Percentiles rank a stretch among this genome's conserved stretches.
These are phyloP conservation scores for Mycena rosella DNA, from an alignment of 768 basidiomycete species.

Conservation along the genomic window DNA sequence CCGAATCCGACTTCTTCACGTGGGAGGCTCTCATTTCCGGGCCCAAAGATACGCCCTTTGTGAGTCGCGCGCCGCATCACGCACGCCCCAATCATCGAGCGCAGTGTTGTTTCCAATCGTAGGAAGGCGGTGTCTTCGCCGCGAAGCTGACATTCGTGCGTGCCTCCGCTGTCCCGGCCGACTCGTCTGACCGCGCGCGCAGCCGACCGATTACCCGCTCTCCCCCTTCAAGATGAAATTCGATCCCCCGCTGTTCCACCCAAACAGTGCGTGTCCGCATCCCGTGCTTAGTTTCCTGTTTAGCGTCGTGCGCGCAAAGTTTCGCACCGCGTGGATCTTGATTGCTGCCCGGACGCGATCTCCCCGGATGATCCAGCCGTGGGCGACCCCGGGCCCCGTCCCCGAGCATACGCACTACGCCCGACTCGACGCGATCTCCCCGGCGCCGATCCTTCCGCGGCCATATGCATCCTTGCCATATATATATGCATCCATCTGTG, in stretches of 20 bases:
- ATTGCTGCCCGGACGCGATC: not conserved
- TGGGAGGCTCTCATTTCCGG: slow-evolving; percentile 97
- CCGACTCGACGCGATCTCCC: not conserved
- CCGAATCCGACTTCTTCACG: slow-evolving; percentile 94
- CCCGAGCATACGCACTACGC: too few species aligned
- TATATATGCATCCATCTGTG: too few species aligned
- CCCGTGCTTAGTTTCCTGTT: too few species aligned
- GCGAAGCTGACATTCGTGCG: slow-evolving; percentile 94
- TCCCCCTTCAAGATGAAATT: slow-evolving; percentile 99
- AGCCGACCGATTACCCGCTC: slow-evolving; percentile 95
- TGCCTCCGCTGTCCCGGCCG: slow-evolving; percentile 31
- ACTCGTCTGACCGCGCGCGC: not conserved
- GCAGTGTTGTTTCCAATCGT: slow-evolving; percentile 8
- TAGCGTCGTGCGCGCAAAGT: too few species aligned
- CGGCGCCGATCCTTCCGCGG: not conserved
- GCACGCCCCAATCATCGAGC: slow-evolving; percentile 8
- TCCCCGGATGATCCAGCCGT: not conserved
- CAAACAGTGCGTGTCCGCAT: slow-evolving; percentile 73
- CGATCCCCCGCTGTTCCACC: slow-evolving; percentile 96
- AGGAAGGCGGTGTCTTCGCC: slow-evolving; percentile 97
- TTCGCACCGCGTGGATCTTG: not conserved
- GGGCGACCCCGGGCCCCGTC: too few species aligned
- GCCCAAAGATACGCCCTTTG: slow-evolving; percentile 95
- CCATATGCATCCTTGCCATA: too few species aligned
- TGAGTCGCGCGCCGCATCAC: slow-evolving; percentile 51